These are phyloP conservation scores for Phytopythium boreale DNA, from an alignment of 352 stramenopile genomes.

Conservation along the genomic window DNA sequence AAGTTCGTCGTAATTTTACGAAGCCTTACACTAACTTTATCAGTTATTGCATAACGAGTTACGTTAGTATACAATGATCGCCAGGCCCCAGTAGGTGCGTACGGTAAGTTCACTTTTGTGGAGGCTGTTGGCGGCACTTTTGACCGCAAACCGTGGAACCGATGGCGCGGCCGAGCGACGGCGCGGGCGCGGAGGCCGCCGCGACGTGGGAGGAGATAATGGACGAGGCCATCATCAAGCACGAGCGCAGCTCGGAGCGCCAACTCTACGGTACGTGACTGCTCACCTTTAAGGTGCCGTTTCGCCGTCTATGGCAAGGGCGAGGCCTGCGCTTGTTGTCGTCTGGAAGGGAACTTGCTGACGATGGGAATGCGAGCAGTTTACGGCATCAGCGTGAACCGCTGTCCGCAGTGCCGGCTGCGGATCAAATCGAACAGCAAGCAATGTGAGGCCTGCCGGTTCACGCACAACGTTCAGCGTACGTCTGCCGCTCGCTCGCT, in stretches of 20 bases:
- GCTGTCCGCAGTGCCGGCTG: slow-evolving; percentile 42
- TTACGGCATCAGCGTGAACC: slow-evolving; percentile 56
- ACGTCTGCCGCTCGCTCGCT: slow-evolving; percentile 12
- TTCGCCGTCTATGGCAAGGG: too few species aligned
- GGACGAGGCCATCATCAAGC: slow-evolving; percentile 43
- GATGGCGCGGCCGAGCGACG: slow-evolving; percentile 2
- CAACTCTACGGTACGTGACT: slow-evolving; percentile 42
- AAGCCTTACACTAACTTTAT: too few species aligned
- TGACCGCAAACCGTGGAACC: too few species aligned
- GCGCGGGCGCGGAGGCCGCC: neutral
- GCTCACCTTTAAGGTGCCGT: neutral
- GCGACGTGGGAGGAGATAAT: slow-evolving; percentile 33
- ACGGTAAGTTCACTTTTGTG: too few species aligned
- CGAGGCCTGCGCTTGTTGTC: too few species aligned
- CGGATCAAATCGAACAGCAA: slow-evolving; percentile 29
- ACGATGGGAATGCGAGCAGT: slow-evolving; percentile 22
- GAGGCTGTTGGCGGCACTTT: too few species aligned
- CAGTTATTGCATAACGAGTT: too few species aligned
- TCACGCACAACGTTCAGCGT: slow-evolving; percentile 30
- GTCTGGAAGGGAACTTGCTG: too few species aligned
- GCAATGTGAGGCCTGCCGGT: slow-evolving; percentile 42
- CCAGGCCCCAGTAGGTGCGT: too few species aligned
- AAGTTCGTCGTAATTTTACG: too few species aligned
- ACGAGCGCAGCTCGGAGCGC: slow-evolving; percentile 43
- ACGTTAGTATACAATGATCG: too few species aligned